Evolutionary conservation across 768 basidiomycete genomes (phyloP), one percentile per base, ranked within the genome.

Genomic region (Leucosporidium yakuticum): DNA sequence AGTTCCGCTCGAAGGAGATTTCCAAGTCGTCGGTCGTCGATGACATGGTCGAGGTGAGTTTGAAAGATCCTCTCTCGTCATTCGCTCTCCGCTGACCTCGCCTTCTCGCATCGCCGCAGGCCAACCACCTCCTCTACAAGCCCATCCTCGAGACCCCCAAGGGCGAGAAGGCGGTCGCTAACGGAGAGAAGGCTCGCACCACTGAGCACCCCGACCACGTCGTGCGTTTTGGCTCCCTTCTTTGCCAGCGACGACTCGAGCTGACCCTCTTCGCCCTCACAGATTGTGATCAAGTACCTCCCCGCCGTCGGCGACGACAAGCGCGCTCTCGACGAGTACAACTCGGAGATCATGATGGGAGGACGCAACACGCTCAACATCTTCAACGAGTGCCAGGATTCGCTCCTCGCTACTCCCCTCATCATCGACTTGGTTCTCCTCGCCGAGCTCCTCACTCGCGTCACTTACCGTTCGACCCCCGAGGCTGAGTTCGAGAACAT

Each of bases 1-100:
- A 97, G 81, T 99, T 98, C 87, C 88, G 87, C 82, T 90, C 88
- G 83, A 98, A 98, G 86, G 95, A 97, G 82, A 97, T 97, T 80
- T 87, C 86, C 83, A 97, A 98, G 86, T 89, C 88, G 74, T 89
- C 86, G 74, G 94, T 98, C 69, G 94, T 96, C 50, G 95, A 97
- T 77, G 95, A 99, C 80, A 97, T 97, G 95, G 95, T 97, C 64
- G 85, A 86, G 65, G 34, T 36, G 12, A 6, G 34, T 36, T 36
- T 36, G 6, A 12, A 5, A 5, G 34, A 36, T 5, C 34, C 34
- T 5, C 34, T 12, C 6, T 36, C 34, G n/a, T 36, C 34, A 12
- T 36, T 12, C 6, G 34, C 6, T 12, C 12, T 6, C 12, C 34
- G 34, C 34, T 36, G 34, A 36, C 34, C 34, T 36, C 34, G 34